These are phyloP conservation scores for Colletotrichum paranaense DNA, from an alignment of 2,329 filamentous ascomycete species.

Conservation along the genomic window DNA sequence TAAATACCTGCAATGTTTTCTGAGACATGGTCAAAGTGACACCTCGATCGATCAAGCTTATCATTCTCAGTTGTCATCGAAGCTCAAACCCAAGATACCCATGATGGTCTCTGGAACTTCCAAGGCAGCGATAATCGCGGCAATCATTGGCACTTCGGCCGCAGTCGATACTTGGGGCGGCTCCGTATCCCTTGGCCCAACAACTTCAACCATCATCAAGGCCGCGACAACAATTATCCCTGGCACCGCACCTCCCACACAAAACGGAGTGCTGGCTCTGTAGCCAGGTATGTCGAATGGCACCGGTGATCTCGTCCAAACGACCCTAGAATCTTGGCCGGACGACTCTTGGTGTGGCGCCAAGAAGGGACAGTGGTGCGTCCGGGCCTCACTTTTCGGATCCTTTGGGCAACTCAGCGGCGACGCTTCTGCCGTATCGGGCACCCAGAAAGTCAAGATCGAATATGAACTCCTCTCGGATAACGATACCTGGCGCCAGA, in stretches of 20 bases:
- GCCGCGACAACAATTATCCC: conserved; percentile 53
- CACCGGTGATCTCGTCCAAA: conserved; percentile 54
- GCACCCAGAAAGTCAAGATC: background rate
- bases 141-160: background rate
- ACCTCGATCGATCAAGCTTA: background rate
- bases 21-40: background rate
- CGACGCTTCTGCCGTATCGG: background rate
- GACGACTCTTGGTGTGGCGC: conserved; percentile 53
- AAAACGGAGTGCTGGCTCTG: conserved; percentile 52
- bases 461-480: background rate
- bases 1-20: background rate
- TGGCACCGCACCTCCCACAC: conserved; percentile 48
- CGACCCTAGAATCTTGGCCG: conserved; percentile 50
- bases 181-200: conserved; percentile 29
- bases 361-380: conserved; percentile 49
- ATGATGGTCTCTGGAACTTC: background rate
- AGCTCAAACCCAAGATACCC: background rate
- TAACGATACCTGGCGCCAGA: background rate
- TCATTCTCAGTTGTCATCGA: background rate
- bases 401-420: conserved; percentile 13
- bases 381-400: conserved; percentile 46
- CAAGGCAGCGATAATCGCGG: conserved; percentile 2
- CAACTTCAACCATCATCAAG: conserved; percentile 46
- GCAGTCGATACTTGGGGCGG: conserved; percentile 16
- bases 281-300: conserved; percentile 58